phyloP scores from a whole-genome alignment of 805 yeast genomes.

The Saccharomycopsis fibuligera region DNA sequence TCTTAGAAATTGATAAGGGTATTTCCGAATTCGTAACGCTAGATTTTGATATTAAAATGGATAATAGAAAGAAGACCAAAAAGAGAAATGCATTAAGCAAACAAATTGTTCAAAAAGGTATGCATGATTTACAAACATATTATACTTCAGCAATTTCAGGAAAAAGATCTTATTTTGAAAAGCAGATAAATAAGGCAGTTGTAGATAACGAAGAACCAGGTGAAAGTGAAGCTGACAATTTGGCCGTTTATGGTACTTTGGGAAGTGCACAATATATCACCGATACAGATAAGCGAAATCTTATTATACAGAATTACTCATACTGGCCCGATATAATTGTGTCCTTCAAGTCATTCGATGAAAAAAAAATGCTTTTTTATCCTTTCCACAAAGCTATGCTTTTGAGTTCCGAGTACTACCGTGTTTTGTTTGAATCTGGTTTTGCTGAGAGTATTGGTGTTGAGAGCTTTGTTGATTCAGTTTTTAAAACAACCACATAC shows the following conservation, averaged over 20 bases:
- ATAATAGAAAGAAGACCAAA: constrained; percentile 13
- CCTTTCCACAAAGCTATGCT: constrained; percentile 63
- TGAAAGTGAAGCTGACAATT: too few relatives aligned
- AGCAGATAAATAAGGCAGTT: too few relatives aligned
- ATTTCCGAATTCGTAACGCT: constrained; percentile 3
- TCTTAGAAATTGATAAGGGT: constrained; percentile 31
- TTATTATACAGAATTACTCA: too few relatives aligned
- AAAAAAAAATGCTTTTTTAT: constrained; percentile 32
- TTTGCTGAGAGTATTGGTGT: constrained; percentile 21
- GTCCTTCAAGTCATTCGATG: background rate
- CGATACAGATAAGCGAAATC: too few relatives aligned
- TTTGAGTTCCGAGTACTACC: constrained; percentile 56
- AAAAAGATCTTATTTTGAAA: too few relatives aligned
- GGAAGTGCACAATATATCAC: too few relatives aligned
- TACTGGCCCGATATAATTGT: constrained; percentile 8
- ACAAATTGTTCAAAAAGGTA: too few relatives aligned
- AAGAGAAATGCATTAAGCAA: constrained; percentile 30
- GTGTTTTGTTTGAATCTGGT: constrained; percentile 51
- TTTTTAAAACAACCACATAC: background rate
- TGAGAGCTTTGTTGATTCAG: background rate
- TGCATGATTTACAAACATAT: too few relatives aligned
- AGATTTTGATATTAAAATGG: too few relatives aligned
- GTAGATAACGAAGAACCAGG: too few relatives aligned
- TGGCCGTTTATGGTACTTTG: too few relatives aligned
- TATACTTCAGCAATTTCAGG: too few relatives aligned